These are phyloP conservation scores for Mariannaea elegans DNA, from an alignment of 2,329 filamentous ascomycete genomes.

Conservation along the genomic window DNA sequence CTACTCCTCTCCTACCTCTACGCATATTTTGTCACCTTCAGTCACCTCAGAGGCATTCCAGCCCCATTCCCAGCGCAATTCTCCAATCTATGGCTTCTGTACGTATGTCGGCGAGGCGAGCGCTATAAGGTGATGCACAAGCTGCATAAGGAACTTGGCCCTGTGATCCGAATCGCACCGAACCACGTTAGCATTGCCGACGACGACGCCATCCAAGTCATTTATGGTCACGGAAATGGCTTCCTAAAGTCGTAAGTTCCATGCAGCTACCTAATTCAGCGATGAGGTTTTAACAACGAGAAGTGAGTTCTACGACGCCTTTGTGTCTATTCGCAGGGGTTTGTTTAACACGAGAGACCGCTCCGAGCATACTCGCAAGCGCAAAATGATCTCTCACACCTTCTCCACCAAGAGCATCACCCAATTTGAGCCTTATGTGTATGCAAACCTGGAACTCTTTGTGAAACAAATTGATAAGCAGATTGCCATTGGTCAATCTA, in stretches of 20 bases:
- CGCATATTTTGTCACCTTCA: constrained; percentile 66
- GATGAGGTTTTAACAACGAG: constrained; percentile 16
- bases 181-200: constrained; percentile 86
- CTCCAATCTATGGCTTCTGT: constrained; percentile 83
- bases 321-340: constrained; percentile 85
- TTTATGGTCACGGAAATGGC: constrained; percentile 84
- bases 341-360: constrained; percentile 91
- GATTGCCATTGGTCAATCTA: constrained; percentile 53
- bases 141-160: constrained; percentile 78
- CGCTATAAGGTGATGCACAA: constrained; percentile 73
- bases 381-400: constrained; percentile 87
- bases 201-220: constrained; percentile 75
- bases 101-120: constrained; percentile 70
- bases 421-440: constrained; percentile 91
- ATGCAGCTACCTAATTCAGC: background rate
- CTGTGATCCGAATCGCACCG: constrained; percentile 84
- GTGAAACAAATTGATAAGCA: constrained; percentile 77
- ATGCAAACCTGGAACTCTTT: constrained; percentile 78
- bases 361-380: constrained; percentile 84
- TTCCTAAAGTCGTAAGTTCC: constrained; percentile 72
- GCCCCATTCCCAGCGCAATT: constrained; percentile 72
- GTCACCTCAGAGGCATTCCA: constrained; percentile 63
- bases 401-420: constrained; percentile 83
- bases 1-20: constrained; percentile 65
- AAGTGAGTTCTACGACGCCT: constrained; percentile 89